Evolutionary conservation across 2,329 filamentous ascomycete species (phyloP).

Genomic region (Neonectria hederae): DNA sequence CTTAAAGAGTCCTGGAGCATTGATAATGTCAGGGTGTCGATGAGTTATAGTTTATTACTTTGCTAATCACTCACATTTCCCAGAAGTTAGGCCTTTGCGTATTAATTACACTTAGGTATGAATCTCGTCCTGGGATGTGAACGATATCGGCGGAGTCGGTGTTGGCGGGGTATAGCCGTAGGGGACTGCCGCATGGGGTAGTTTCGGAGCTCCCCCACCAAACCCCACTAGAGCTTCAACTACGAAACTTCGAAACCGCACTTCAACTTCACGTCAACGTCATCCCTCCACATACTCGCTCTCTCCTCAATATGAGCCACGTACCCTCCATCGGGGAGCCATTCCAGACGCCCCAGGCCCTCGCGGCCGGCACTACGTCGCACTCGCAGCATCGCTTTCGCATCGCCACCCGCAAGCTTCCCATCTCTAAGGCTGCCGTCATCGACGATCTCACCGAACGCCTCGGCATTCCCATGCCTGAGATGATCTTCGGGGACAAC

Average conservation of each 20-base stretch:
- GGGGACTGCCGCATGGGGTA: not conserved
- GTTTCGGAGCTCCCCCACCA: slow-evolving; percentile 19
- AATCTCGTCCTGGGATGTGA: too few relatives aligned
- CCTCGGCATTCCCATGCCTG: slow-evolving; percentile 87
- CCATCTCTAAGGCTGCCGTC: slow-evolving; percentile 90
- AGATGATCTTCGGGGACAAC: slow-evolving; percentile 99
- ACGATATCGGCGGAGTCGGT: not conserved
- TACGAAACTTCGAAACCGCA: slow-evolving; percentile 4
- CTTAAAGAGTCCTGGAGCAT: too few relatives aligned
- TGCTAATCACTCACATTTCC: too few relatives aligned
- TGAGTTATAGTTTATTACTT: too few relatives aligned
- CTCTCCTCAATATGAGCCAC: slow-evolving; percentile 50
- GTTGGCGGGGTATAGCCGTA: not conserved
- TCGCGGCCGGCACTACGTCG: slow-evolving; percentile 63
- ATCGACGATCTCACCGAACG: slow-evolving; percentile 85
- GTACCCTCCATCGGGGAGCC: slow-evolving; percentile 57
- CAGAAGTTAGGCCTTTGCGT: too few relatives aligned
- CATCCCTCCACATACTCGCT: not conserved
- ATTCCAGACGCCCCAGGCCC: slow-evolving; percentile 62
- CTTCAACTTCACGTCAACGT: not conserved
- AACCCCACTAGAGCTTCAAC: slow-evolving; percentile 25
- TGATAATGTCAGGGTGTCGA: too few relatives aligned
- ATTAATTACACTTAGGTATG: too few relatives aligned
- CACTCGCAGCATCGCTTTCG: slow-evolving; percentile 73
- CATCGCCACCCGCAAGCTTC: slow-evolving; percentile 86